These are phyloP conservation scores for Cyberlindnera mrakii DNA, from an alignment of 805 yeast species.

Conservation along the genomic window DNA sequence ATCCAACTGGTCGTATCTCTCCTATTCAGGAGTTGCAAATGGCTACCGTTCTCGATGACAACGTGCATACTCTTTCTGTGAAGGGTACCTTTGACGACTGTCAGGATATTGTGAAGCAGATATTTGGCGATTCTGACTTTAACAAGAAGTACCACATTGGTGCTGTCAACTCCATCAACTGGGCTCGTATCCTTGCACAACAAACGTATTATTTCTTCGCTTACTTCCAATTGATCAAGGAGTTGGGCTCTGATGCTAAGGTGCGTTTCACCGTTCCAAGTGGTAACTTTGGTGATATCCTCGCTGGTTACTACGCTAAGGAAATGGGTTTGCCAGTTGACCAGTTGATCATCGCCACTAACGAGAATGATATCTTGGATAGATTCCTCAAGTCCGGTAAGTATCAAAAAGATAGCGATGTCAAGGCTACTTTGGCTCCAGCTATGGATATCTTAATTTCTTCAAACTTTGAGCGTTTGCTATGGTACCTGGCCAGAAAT, in stretches of 20 bases:
- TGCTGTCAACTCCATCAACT: constrained; percentile 96
- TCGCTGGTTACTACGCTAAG: constrained; percentile 93
- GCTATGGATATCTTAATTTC: constrained; percentile 98
- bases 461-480: constrained; percentile 90
- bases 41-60: constrained; percentile 91
- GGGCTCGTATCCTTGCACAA: constrained; percentile 98
- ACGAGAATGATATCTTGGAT: constrained; percentile 90
- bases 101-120: constrained; percentile 91
- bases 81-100: constrained; percentile 98
- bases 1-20: constrained; percentile 96
- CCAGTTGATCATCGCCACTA: constrained; percentile 87
- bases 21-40: constrained; percentile 98
- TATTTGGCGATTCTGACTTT: constrained; percentile 85
- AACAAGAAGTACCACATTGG: constrained; percentile 90
- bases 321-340: constrained; percentile 93
- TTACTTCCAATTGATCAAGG: constrained; percentile 63
- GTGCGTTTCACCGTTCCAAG: constrained; percentile 91
- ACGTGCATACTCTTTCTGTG: constrained; percentile 92
- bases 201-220: constrained; percentile 94
- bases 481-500: constrained; percentile 89
- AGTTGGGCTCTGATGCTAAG: constrained; percentile 32
- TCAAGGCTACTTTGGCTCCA: constrained; percentile 87
- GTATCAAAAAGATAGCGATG: constrained; percentile 71
- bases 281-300: constrained; percentile 97
- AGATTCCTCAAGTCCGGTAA: constrained; percentile 84